Conservation (phyloP, 139 green algal genomes). For the Volvox reticuliferus region DNA sequence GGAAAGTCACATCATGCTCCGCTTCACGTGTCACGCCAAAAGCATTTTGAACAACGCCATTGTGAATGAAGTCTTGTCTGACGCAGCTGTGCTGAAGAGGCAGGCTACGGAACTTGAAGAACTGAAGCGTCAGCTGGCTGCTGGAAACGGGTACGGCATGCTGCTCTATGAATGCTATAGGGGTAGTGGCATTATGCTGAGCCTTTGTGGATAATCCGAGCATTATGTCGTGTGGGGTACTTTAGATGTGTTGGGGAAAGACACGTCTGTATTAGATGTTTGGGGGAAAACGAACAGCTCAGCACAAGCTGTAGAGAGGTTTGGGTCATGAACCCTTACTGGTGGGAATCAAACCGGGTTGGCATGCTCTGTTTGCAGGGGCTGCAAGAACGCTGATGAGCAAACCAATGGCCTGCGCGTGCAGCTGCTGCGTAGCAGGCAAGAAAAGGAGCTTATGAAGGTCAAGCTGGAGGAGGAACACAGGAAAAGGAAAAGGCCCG, state of each 20-base stretch:
- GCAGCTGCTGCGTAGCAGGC: constrained; percentile 84
- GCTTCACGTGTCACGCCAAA: constrained; percentile 85
- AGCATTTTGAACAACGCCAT: constrained; percentile 92
- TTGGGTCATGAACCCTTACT: no score
- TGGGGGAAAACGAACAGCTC: no score
- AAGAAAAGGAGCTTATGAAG: constrained; percentile 87
- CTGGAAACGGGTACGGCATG: constrained; percentile 55
- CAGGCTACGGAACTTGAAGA: constrained; percentile 94
- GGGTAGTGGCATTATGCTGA: no score
- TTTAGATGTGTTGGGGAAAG: no score
- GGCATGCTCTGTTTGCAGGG: not conserved
- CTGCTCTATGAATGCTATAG: no score
- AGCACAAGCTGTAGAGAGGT: no score
- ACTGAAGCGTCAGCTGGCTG: constrained; percentile 65
- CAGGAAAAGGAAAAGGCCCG: constrained; percentile 69
- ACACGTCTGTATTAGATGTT: no score
- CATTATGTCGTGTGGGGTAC: no score
- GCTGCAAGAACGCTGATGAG: not conserved
- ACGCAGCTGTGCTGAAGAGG: constrained; percentile 89
- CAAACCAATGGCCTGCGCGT: constrained; percentile 76
- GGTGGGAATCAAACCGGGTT: no score
- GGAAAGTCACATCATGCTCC: constrained; percentile 94
- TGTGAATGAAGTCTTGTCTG: constrained; percentile 89
- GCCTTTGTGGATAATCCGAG: no score
- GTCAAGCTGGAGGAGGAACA: constrained; percentile 85